Evolutionary conservation across 345 rosid genomes (phyloP).

Genomic region (Triadica sebifera): DNA sequence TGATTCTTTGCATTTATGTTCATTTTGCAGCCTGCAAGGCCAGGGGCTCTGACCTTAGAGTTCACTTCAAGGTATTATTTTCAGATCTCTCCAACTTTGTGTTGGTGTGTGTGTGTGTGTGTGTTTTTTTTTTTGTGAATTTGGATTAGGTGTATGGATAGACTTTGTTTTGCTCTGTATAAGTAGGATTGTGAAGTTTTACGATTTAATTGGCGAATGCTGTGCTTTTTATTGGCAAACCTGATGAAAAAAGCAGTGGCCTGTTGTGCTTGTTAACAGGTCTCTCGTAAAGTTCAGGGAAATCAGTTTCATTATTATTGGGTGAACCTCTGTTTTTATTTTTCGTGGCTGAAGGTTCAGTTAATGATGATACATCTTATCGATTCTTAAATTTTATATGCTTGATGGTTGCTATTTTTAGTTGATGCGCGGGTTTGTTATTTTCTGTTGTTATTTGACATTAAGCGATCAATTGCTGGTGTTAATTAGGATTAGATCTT

Average conservation of each 20-base stretch:
- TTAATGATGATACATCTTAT: constrained; percentile 27
- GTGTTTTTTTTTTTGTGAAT: background rate
- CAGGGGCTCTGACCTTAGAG: constrained; percentile 88
- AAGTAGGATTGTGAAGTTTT: background rate
- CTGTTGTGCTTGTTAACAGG: constrained; percentile 31
- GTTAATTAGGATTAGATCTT: background rate
- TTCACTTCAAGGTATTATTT: constrained; percentile 78
- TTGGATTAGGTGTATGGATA: too few relatives aligned
- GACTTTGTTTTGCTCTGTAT: background rate
- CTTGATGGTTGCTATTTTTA: background rate
- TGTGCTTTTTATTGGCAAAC: constrained; percentile 1
- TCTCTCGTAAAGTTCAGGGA: constrained; percentile 34
- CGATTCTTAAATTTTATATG: too few relatives aligned
- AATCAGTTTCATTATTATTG: constrained; percentile 45
- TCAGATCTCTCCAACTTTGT: background rate
- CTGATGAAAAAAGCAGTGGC: constrained; percentile 42
- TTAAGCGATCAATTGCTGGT: background rate
- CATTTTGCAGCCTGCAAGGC: constrained; percentile 85
- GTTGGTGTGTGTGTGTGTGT: too few relatives aligned
- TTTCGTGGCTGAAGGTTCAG: constrained; percentile 26
- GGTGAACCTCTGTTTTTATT: constrained; percentile 47
- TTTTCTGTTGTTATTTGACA: too few relatives aligned
- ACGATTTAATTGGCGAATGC: background rate
- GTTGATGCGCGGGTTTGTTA: background rate
- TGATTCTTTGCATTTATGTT: background rate